phyloP scores from a whole-genome alignment of 2,329 filamentous ascomycete species.

The Fusarium sp. region DNA sequence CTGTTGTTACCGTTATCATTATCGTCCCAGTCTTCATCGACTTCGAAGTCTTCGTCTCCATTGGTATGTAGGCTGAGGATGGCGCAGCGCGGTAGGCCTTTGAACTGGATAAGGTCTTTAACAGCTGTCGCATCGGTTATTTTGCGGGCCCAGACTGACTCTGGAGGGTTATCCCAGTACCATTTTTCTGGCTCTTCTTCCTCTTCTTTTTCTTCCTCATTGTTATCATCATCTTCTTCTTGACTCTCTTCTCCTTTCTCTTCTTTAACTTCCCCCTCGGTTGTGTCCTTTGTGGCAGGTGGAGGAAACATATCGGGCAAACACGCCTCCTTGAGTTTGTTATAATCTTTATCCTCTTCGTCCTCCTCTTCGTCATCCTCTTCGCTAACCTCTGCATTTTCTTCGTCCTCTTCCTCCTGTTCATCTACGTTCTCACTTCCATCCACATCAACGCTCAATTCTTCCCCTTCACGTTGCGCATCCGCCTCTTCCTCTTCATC shows the following conservation, averaged over 20 bases:
- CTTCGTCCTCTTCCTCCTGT: not conserved
- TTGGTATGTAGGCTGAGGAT: not conserved
- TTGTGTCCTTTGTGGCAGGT: no score
- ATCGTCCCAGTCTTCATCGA: slow-evolving; percentile 14
- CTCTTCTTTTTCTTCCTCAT: not conserved
- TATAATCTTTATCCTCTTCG: not conserved
- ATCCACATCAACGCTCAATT: not conserved
- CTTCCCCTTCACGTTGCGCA: not conserved
- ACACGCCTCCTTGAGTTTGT: no score
- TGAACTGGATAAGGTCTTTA: slow-evolving; percentile 5
- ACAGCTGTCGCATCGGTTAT: not conserved
- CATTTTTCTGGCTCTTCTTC: not conserved
- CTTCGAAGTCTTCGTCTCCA: not conserved
- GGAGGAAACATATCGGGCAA: no score
- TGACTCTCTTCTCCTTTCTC: not conserved
- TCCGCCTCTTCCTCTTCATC: not conserved
- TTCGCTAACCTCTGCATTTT: no score
- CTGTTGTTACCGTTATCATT: not conserved
- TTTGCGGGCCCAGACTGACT: slow-evolving; percentile 24
- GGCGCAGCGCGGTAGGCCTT: slow-evolving; percentile 1
- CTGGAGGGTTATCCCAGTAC: slow-evolving; percentile 6
- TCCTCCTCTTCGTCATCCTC: not conserved
- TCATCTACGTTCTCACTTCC: not conserved
- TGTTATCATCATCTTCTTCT: not conserved
- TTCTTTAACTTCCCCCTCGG: not conserved